Conservation (phyloP, 495 filamentous ascomycete species). For the Daldinia decipiens region DNA sequence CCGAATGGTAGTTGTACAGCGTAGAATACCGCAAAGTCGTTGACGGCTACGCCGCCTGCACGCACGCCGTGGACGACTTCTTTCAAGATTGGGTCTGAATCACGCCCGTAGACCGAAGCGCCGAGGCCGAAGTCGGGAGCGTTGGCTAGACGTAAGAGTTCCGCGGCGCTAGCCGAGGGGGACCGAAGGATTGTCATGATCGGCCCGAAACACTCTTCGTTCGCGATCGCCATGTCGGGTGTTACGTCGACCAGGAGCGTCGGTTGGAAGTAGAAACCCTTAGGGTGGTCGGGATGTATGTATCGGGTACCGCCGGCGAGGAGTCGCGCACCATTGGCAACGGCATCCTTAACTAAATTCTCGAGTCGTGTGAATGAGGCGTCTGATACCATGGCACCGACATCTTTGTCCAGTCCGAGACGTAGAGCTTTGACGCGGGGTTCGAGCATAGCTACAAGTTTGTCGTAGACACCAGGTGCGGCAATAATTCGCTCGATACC, state of each 20-base stretch:
- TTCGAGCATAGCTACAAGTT: slow-evolving; percentile 74
- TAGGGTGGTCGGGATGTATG: slow-evolving; percentile 72
- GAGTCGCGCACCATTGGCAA: slow-evolving; percentile 79
- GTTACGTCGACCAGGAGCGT: slow-evolving; percentile 90
- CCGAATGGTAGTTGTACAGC: slow-evolving; percentile 94
- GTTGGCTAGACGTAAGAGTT: slow-evolving; percentile 79
- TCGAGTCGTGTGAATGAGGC: slow-evolving; percentile 76
- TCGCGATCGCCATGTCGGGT: slow-evolving; percentile 81
- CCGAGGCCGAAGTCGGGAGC: slow-evolving; percentile 81
- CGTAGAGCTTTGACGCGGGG: slow-evolving; percentile 77
- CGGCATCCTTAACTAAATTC: slow-evolving; percentile 76
- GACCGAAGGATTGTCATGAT: slow-evolving; percentile 86
- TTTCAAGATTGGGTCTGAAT: slow-evolving; percentile 53
- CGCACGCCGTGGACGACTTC: slow-evolving; percentile 72
- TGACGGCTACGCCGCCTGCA: slow-evolving; percentile 90
- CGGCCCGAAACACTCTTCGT: slow-evolving; percentile 91
- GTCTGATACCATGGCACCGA: slow-evolving; percentile 90
- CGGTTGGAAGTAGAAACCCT: slow-evolving; percentile 90
- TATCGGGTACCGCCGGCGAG: slow-evolving; percentile 80
- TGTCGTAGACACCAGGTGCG: slow-evolving; percentile 74
- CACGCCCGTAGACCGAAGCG: slow-evolving; percentile 80
- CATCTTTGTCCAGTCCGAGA: slow-evolving; percentile 71
- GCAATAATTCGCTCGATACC: slow-evolving; percentile 94
- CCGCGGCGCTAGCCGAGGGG: slow-evolving; percentile 55
- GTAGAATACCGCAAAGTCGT: slow-evolving; percentile 94